phyloP scores from a whole-genome alignment of 106 monocot genomes.

The Allium fistulosum region DNA sequence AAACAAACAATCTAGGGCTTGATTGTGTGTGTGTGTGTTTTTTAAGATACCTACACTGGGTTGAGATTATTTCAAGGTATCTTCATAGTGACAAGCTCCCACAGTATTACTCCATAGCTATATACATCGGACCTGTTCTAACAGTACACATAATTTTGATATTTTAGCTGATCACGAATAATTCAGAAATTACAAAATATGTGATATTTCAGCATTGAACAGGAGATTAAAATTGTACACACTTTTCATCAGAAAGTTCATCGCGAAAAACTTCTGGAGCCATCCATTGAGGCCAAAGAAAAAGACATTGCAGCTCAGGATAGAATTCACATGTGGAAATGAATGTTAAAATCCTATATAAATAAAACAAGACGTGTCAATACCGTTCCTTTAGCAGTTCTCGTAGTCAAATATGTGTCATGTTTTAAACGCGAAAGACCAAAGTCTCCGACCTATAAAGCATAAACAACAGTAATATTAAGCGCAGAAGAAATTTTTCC shows the following conservation, averaged over 20 bases:
- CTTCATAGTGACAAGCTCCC: conserved; percentile 97
- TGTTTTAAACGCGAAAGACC: conserved; percentile 94
- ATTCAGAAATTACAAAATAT: neutral
- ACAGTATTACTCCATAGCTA: conserved; percentile 93
- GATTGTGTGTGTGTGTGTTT: too few relatives aligned
- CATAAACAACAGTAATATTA: conserved; percentile 1
- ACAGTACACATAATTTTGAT: neutral
- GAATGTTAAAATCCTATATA: neutral
- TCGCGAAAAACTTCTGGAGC: conserved; percentile 99
- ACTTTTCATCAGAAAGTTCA: conserved; percentile 96
- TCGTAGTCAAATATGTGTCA: conserved; percentile 77
- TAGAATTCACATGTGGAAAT: neutral
- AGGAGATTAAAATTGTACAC: conserved; percentile 12
- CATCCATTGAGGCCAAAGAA: conserved; percentile 94
- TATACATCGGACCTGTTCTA: conserved; percentile 89
- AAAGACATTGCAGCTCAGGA: neutral
- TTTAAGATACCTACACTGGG: conserved; percentile 74
- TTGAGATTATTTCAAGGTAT: conserved; percentile 99
- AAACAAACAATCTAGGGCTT: too few relatives aligned
- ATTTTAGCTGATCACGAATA: neutral
- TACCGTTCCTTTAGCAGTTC: conserved; percentile 94
- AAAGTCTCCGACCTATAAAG: conserved; percentile 83
- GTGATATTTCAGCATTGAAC: neutral
- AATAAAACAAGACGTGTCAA: neutral
- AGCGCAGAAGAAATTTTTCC: neutral